A percentile compares a stretch with the other conserved stretches of the same genome.
phyloP scores from a whole-genome alignment of 2,329 filamentous ascomycete species.

The Colletotrichum somersetense region DNA sequence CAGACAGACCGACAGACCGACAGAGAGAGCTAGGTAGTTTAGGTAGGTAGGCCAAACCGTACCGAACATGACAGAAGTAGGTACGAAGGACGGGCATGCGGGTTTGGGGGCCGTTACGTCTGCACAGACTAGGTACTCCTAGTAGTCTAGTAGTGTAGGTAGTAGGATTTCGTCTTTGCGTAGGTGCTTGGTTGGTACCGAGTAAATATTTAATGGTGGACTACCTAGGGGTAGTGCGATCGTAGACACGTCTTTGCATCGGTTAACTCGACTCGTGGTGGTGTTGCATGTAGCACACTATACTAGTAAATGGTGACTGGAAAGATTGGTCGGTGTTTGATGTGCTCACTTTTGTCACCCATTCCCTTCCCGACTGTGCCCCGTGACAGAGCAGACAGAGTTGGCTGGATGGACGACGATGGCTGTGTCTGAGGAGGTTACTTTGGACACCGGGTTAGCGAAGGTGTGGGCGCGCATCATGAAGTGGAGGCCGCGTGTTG shows the following conservation, averaged over 20 bases:
- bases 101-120: constrained; percentile 19
- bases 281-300: background rate
- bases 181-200: background rate
- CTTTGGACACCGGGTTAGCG: constrained; percentile 14
- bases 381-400: constrained; percentile 36
- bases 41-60: constrained; percentile 4
- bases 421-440: constrained; percentile 43
- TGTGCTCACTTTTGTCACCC: constrained; percentile 41
- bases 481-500: background rate
- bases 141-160: background rate
- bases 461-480: constrained; percentile 36
- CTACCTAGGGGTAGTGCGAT: constrained; percentile 1
- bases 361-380: constrained; percentile 14
- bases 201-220: background rate
- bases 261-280: background rate
- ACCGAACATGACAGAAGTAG: background rate
- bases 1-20: background rate
- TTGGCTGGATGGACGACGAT: constrained; percentile 44
- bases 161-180: background rate
- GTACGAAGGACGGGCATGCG: constrained; percentile 28
- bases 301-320: constrained; percentile 26
- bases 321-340: constrained; percentile 50
- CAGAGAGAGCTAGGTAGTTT: background rate
- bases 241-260: background rate
- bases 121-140: constrained; percentile 3